A percentile compares a stretch with the other conserved stretches of the same genome.
phyloP scores from a whole-genome alignment of 495 filamentous ascomycete genomes.

The Rhypophila decipiens region DNA sequence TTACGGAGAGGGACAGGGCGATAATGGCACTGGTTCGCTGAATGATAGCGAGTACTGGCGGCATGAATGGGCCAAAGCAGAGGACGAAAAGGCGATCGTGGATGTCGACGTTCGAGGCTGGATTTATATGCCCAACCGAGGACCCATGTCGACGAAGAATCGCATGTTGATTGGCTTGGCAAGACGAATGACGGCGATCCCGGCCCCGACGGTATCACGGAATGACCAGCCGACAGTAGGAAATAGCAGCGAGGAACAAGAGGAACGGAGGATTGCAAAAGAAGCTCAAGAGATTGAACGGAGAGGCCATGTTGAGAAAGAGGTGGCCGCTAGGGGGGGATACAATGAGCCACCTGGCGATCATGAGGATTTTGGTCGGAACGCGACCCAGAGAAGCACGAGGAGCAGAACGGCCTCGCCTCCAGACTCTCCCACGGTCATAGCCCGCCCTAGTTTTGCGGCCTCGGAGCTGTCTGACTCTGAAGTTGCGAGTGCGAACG shows the following conservation, averaged over 20 bases:
- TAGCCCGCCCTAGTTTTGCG: slow-evolving; percentile 34
- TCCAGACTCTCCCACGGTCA: slow-evolving; percentile 28
- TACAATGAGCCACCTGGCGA: slow-evolving; percentile 39
- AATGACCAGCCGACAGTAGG: too few species aligned
- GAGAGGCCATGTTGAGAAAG: slow-evolving; percentile 62
- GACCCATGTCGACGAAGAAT: slow-evolving; percentile 83
- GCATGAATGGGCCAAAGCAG: slow-evolving; percentile 60
- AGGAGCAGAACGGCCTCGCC: slow-evolving; percentile 16
- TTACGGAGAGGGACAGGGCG: too few species aligned
- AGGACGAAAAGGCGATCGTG: slow-evolving; percentile 75
- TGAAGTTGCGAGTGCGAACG: slow-evolving; percentile 73
- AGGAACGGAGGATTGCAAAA: slow-evolving; percentile 57
- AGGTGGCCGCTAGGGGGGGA: slow-evolving; percentile 59
- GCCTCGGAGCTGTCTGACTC: slow-evolving; percentile 55
- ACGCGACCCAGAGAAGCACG: slow-evolving; percentile 16
- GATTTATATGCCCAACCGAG: slow-evolving; percentile 79
- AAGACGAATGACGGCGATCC: slow-evolving; percentile 76
- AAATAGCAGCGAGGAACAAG: slow-evolving; percentile 37
- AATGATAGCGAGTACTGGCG: slow-evolving; percentile 62
- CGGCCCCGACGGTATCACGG: slow-evolving; percentile 47
- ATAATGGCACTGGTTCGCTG: slow-evolving; percentile 16
- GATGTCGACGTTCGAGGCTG: slow-evolving; percentile 94
- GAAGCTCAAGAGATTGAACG: slow-evolving; percentile 69
- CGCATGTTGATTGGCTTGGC: slow-evolving; percentile 78
- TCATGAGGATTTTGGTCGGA: slow-evolving; percentile 20